These are phyloP conservation scores for Colletotrichum australisinense DNA, from an alignment of 2,329 filamentous ascomycete species.

Conservation along the genomic window DNA sequence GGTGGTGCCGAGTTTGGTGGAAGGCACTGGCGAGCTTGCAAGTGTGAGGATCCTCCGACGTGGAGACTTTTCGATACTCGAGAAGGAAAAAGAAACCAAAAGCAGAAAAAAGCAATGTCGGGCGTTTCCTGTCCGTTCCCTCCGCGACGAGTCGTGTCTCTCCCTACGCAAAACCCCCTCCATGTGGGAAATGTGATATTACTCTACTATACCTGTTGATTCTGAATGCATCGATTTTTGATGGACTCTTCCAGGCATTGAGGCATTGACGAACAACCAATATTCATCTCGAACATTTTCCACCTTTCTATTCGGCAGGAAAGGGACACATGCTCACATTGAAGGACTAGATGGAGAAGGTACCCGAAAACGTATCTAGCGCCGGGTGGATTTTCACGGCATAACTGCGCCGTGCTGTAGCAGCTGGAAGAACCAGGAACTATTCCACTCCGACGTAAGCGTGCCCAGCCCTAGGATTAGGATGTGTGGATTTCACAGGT, in stretches of 20 bases:
- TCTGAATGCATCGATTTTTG: not conserved
- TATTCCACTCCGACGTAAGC: slow-evolving; percentile 7
- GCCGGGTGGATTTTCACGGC: not conserved
- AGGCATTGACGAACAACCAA: not conserved
- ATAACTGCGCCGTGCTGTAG: not conserved
- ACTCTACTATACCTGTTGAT: not conserved
- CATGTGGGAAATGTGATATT: not conserved
- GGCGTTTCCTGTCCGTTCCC: not conserved
- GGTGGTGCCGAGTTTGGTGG: not conserved
- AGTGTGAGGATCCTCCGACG: not conserved
- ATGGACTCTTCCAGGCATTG: not conserved
- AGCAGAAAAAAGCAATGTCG: not conserved
- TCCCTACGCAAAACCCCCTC: not conserved
- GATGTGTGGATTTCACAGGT: not conserved
- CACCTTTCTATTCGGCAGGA: not conserved
- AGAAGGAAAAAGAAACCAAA: not conserved
- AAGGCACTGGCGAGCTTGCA: not conserved
- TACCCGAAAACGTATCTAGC: slow-evolving; percentile 9
- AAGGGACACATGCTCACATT: not conserved
- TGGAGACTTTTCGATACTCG: not conserved
- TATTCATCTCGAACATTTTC: not conserved
- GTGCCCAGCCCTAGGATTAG: slow-evolving; percentile 7
- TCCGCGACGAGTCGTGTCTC: not conserved
- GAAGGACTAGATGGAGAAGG: not conserved
- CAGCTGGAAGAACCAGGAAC: not conserved